Percentiles rank a stretch among this genome's conserved stretches.
Conservation (phyloP, 2,329 filamentous ascomycete genomes). For the Aspergillus candidus region DNA sequence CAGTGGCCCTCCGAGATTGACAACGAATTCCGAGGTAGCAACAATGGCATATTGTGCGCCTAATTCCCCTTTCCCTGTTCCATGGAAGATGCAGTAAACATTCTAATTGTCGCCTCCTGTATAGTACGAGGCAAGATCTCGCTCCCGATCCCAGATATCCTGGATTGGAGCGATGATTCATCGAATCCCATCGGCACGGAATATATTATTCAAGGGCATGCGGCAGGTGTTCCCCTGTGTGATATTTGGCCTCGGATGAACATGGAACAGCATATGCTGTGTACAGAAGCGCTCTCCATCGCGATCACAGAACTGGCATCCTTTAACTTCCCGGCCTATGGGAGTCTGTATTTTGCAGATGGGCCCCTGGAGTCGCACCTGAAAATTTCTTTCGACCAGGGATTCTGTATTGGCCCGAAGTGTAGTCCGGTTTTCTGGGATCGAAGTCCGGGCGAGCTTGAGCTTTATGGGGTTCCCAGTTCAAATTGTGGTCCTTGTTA, state of each 20-base stretch:
- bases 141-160: slow-evolving; percentile 20
- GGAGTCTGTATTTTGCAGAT: slow-evolving; percentile 32
- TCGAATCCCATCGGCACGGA: slow-evolving; percentile 31
- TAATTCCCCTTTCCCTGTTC: not conserved
- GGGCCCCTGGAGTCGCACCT: slow-evolving; percentile 14
- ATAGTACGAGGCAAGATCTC: slow-evolving; percentile 19
- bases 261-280: slow-evolving; percentile 28
- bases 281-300: slow-evolving; percentile 24
- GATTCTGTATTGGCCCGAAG: slow-evolving; percentile 31
- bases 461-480: slow-evolving; percentile 14
- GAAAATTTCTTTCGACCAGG: slow-evolving; percentile 22
- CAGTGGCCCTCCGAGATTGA: slow-evolving; percentile 34
- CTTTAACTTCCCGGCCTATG: slow-evolving; percentile 35
- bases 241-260: slow-evolving; percentile 31
- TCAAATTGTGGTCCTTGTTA: slow-evolving; percentile 19
- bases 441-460: slow-evolving; percentile 9
- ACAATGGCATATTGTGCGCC: slow-evolving; percentile 40
- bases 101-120: slow-evolving; percentile 1
- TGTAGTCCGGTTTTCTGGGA: slow-evolving; percentile 16
- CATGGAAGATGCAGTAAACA: not conserved
- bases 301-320: slow-evolving; percentile 26
- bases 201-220: slow-evolving; percentile 38
- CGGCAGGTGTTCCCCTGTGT: slow-evolving; percentile 27
- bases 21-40: slow-evolving; percentile 44
- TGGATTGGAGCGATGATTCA: slow-evolving; percentile 21